Conservation (phyloP, 2,329 filamentous ascomycete genomes). For the Trichoderma sp. region DNA sequence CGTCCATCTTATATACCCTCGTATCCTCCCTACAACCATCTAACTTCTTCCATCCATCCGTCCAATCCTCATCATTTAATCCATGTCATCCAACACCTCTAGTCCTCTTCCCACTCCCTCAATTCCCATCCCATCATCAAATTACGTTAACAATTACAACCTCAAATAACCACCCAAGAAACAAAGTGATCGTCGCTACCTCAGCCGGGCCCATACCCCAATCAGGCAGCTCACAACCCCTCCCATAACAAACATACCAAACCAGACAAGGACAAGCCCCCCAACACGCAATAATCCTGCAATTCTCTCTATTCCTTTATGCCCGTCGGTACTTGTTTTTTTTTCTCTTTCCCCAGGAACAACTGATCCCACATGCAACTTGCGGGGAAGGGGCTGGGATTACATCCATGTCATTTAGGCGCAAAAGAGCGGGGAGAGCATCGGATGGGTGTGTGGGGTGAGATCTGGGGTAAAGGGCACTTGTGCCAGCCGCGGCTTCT, state of each 20-base stretch:
- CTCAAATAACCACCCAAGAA: background rate
- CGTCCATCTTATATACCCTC: conserved; percentile 1
- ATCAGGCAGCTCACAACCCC: conserved; percentile 10
- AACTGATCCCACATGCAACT: background rate
- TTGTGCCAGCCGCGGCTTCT: background rate
- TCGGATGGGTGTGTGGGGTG: background rate
- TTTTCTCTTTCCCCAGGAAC: background rate
- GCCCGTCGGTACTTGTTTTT: background rate
- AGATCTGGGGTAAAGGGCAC: conserved; percentile 10
- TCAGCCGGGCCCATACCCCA: background rate
- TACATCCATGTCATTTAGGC: background rate
- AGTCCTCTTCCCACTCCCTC: background rate
- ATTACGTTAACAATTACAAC: background rate
- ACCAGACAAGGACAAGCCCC: background rate
- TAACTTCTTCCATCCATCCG: background rate
- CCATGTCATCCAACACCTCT: background rate
- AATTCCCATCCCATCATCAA: background rate
- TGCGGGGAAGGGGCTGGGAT: conserved; percentile 1
- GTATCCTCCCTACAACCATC: background rate
- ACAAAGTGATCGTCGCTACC: background rate
- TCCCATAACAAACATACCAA: background rate
- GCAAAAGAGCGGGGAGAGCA: background rate
- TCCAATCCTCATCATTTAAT: background rate
- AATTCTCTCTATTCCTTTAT: background rate
- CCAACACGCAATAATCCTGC: background rate